phyloP scores from a whole-genome alignment of 345 rosid genomes.

The Ailanthus altissimus region DNA sequence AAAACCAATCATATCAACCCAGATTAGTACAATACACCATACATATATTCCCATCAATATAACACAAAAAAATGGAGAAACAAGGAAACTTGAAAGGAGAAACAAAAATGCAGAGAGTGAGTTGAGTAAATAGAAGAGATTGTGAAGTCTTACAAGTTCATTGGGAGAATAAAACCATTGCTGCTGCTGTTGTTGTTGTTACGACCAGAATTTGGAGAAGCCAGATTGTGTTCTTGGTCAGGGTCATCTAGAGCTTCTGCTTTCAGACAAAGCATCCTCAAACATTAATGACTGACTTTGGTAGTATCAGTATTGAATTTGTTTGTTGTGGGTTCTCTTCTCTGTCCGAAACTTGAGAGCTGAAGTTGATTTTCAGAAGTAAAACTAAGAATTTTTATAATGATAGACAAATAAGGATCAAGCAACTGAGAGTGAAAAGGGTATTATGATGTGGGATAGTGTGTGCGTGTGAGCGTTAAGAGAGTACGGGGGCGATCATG shows the following conservation, averaged over 20 bases:
- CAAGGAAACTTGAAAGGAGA: neutral
- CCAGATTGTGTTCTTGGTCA: slow-evolving; percentile 14
- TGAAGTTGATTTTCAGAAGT: too few species aligned
- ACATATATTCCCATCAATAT: slow-evolving; percentile 5
- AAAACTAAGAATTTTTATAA: too few species aligned
- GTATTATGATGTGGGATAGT: neutral
- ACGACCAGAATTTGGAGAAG: slow-evolving; percentile 27
- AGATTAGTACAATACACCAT: neutral
- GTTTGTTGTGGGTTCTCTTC: too few species aligned
- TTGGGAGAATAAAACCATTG: slow-evolving; percentile 48
- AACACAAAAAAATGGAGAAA: slow-evolving; percentile 2
- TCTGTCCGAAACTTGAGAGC: too few species aligned
- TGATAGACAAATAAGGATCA: neutral
- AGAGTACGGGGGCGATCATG: neutral
- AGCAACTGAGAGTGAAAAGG: neutral
- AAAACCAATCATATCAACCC: neutral
- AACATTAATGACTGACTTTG: neutral
- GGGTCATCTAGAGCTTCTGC: slow-evolving; percentile 56
- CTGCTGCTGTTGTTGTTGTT: slow-evolving; percentile 20
- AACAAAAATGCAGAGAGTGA: neutral
- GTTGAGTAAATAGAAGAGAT: neutral
- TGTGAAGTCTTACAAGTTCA: slow-evolving; percentile 44
- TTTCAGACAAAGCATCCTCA: slow-evolving; percentile 59
- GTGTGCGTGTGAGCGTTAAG: too few species aligned
- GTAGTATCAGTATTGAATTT: too few species aligned